phyloP scores from a whole-genome alignment of 352 stramenopile species.

The Albugo candida region DNA sequence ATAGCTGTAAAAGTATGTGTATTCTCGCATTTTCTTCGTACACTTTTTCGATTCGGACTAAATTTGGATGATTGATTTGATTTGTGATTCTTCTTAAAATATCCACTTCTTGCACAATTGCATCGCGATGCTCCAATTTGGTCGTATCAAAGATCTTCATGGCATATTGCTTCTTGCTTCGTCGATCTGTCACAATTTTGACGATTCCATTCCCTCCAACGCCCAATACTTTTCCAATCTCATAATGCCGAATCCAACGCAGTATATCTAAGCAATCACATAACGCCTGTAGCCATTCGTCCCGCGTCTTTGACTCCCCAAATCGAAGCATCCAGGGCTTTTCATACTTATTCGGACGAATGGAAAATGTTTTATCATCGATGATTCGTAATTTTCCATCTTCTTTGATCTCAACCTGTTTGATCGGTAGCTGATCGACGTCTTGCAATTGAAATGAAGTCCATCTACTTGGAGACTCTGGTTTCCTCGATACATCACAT shows the following conservation, averaged over 20 bases:
- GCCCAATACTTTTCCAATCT: conserved; percentile 34
- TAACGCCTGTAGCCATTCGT: conserved; percentile 37
- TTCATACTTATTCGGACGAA: conserved; percentile 24
- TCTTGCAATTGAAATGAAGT: not conserved
- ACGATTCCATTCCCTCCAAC: conserved; percentile 63
- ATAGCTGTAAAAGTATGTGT: conserved; percentile 57
- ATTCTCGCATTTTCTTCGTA: conserved; percentile 69
- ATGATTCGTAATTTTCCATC: conserved; percentile 30
- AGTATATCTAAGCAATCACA: conserved; percentile 63
- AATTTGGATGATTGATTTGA: conserved; percentile 54
- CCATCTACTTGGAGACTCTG: no score
- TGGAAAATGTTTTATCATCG: conserved; percentile 27
- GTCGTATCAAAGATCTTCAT: conserved; percentile 61
- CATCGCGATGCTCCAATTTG: conserved; percentile 54
- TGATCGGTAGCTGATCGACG: conserved; percentile 7
- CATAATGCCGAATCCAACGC: conserved; percentile 50
- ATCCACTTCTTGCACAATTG: conserved; percentile 51
- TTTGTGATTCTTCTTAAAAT: conserved; percentile 70
- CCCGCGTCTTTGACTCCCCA: conserved; percentile 27
- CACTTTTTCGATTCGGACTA: conserved; percentile 64
- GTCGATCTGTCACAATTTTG: conserved; percentile 33
- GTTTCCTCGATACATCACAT: not conserved
- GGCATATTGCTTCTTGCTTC: conserved; percentile 24
- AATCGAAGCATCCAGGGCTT: conserved; percentile 46
- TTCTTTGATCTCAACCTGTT: conserved; percentile 35